Base-by-base conservation (phyloP, 495 filamentous ascomycete species). In the Penicillium pulvis region DNA sequence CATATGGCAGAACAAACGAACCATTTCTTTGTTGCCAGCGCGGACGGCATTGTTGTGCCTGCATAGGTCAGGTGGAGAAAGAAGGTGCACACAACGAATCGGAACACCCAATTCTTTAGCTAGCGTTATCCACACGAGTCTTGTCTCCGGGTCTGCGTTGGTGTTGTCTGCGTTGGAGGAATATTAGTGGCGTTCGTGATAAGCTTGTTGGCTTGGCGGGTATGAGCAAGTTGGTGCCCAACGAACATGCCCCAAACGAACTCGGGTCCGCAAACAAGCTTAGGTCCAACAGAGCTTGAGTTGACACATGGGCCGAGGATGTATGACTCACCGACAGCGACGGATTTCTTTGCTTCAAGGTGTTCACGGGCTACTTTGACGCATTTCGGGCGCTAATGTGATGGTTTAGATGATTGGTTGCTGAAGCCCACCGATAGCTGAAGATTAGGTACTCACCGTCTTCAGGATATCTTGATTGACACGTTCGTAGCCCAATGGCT, bases 381-480 rank as follows among this genome's bases (percentile, higher is more conserved):
- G 74, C 95, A 97, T 73, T 90, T 96, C 19, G 91, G 86, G 60
- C 87, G 83, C 86, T 90, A 63, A 39, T 28, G 4, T 9, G 58
- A 30, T 30, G 23, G 16, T 19, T 53, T 30, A 28, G 31, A 28
- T 53, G 7, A 12, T 39, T 50, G 9, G 20, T 50, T 50, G 23
- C n/a, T 28, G 33, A 4, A 9, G 47, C 30, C 33, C 12, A 17
- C 26, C 16, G 7, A 9, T n/a, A 6, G 12, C 36, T 30, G 19
- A 43, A 33, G 51, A 51, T 33, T 46, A 58, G 44, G 52, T 39
- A 71, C 81, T 28, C 75, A 90, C 87, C 24, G 87, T 86, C 71
- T 96, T 97, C n/a, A 97, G 74, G 4, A 76, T 81, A 74, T 98
- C 95, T 74, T 97, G 93, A 61, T 97, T 98, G 16, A 96, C 82